A percentile compares a stretch with the other conserved stretches of the same genome.
Conservation (phyloP, 192 early-diverging fungal genomes). For the Coemansia sp. region DNA sequence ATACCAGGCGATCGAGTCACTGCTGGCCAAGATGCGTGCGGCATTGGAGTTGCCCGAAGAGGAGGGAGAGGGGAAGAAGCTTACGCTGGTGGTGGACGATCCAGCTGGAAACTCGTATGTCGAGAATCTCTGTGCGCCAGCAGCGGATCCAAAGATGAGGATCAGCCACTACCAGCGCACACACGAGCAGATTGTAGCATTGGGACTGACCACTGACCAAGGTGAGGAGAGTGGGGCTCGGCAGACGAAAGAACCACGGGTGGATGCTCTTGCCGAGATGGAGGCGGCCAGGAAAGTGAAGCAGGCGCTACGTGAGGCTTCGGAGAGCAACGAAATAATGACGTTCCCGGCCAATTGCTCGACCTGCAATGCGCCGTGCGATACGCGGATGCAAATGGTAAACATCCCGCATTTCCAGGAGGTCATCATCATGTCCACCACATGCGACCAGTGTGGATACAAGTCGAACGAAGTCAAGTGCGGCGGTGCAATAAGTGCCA, state of each 20-base stretch:
- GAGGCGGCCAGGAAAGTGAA: slow-evolving; percentile 35
- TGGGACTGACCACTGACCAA: slow-evolving; percentile 69
- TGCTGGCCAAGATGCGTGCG: slow-evolving; percentile 64
- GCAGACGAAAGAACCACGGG: slow-evolving; percentile 9
- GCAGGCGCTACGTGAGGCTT: slow-evolving; percentile 56
- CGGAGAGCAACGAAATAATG: slow-evolving; percentile 70
- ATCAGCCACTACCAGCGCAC: slow-evolving; percentile 70
- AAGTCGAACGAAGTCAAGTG: slow-evolving; percentile 97
- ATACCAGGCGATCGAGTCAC: slow-evolving; percentile 71
- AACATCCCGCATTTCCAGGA: slow-evolving; percentile 96
- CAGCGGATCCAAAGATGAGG: slow-evolving; percentile 72
- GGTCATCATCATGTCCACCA: slow-evolving; percentile 92
- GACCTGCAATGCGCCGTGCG: slow-evolving; percentile 69
- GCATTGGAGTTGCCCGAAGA: slow-evolving; percentile 56
- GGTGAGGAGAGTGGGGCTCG: slow-evolving; percentile 56
- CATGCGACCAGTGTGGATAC: slow-evolving; percentile 89
- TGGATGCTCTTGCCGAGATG: slow-evolving; percentile 33
- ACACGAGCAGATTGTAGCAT: slow-evolving; percentile 70
- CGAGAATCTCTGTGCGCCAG: slow-evolving; percentile 79
- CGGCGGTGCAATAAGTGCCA: slow-evolving; percentile 77
- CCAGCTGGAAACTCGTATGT: slow-evolving; percentile 91
- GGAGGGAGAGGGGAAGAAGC: slow-evolving; percentile 44
- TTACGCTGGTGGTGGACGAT: slow-evolving; percentile 83
- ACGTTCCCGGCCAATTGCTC: slow-evolving; percentile 87
- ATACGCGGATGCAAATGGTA: slow-evolving; percentile 89